Conservation (phyloP, 148 eudicot species). For the Agrostemma githago region DNA sequence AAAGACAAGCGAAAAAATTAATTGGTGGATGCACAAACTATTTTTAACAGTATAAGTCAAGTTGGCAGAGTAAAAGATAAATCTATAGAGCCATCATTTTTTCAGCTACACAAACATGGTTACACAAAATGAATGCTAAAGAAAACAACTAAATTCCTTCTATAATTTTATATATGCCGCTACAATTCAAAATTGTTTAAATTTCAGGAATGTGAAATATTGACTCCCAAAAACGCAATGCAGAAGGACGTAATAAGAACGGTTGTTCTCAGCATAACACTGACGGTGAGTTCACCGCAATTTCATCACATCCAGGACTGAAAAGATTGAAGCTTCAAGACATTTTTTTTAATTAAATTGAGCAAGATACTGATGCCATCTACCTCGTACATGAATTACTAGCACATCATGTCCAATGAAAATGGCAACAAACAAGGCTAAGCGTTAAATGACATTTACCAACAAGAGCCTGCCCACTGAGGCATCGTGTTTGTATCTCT, state of each 20-base stretch:
- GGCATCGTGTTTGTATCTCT: conserved; percentile 99
- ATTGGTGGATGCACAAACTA: not conserved
- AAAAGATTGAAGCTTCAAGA: not conserved
- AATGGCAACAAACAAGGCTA: not conserved
- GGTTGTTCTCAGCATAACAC: not conserved
- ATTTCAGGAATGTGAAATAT: not conserved
- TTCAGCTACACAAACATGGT: not conserved
- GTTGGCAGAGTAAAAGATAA: not conserved
- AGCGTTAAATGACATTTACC: conserved; percentile 41
- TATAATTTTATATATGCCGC: not conserved
- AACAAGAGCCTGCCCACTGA: conserved; percentile 99
- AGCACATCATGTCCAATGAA: conserved; percentile 5
- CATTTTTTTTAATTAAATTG: not conserved
- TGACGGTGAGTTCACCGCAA: not conserved
- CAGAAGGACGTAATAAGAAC: not conserved
- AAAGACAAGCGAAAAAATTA: not conserved
- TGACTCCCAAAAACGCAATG: not conserved
- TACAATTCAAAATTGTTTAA: not conserved
- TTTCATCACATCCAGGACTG: not conserved
- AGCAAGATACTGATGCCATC: not conserved
- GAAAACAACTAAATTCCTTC: not conserved
- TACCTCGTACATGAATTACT: not conserved
- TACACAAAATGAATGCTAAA: not conserved
- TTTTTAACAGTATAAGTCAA: not conserved
- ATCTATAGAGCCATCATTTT: not conserved